phyloP scores from a whole-genome alignment of 768 basidiomycete genomes.

The Amanita molliuscula region DNA sequence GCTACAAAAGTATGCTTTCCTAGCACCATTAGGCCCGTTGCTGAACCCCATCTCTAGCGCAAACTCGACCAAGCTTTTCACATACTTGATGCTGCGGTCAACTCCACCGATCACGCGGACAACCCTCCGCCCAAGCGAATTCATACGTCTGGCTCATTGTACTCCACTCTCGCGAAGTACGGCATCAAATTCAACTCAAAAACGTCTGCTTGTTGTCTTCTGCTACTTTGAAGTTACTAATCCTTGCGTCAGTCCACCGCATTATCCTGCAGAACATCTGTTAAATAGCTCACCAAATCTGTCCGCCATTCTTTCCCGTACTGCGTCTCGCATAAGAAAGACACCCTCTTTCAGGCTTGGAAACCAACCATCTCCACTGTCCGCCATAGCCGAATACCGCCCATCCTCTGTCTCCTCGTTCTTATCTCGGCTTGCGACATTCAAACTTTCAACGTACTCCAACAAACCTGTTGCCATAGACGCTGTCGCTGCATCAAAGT shows the following conservation, averaged over 20 bases:
- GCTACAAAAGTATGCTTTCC: slow-evolving; percentile 34
- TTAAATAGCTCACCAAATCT: slow-evolving; percentile 61
- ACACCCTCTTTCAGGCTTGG: slow-evolving; percentile 35
- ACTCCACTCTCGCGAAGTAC: slow-evolving; percentile 73
- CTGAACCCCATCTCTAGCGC: slow-evolving; percentile 32
- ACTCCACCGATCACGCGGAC: slow-evolving; percentile 20
- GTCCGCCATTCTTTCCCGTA: slow-evolving; percentile 59
- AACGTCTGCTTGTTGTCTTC: slow-evolving; percentile 9
- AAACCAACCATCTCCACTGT: slow-evolving; percentile 17
- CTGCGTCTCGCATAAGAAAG: slow-evolving; percentile 45
- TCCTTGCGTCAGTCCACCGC: background rate
- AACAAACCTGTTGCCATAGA: slow-evolving; percentile 69
- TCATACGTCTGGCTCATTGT: slow-evolving; percentile 48
- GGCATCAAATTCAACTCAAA: slow-evolving; percentile 44
- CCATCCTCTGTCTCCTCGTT: slow-evolving; percentile 73
- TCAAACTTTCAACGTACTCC: slow-evolving; percentile 69
- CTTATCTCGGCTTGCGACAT: slow-evolving; percentile 64
- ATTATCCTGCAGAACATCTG: slow-evolving; percentile 3
- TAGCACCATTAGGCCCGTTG: background rate
- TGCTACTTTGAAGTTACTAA: background rate
- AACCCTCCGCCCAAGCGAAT: slow-evolving; percentile 42
- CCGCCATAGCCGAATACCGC: slow-evolving; percentile 51
- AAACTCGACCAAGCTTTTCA: slow-evolving; percentile 80
- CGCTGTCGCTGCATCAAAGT: slow-evolving; percentile 71
- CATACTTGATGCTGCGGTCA: slow-evolving; percentile 55